Evolutionary conservation across 2,329 filamentous ascomycete species (phyloP), one percentile per base, ranked within the genome.

Genomic region (Penicillium decumbens): DNA sequence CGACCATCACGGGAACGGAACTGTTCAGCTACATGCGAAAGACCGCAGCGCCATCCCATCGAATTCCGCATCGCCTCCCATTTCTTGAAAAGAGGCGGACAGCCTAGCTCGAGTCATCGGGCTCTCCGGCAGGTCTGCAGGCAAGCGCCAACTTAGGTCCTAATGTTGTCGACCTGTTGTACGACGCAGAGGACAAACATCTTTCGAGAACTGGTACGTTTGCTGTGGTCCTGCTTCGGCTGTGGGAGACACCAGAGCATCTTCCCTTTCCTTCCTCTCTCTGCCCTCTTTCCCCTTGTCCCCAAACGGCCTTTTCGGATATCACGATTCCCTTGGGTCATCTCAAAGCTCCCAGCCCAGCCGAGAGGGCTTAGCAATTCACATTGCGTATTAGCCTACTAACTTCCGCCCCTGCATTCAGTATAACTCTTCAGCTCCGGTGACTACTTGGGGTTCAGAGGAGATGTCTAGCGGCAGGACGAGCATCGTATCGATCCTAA

Each of bases 401-500:
- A 39, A 61, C 51, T 44, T 41, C 18, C 33, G 9, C n/a, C 4
- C 15, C 33, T 46, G 33, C 45, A 27, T 41, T 38, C 51, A 57
- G 54, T 59, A 57, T 54, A 57, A 23, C 38, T 50, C 56, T 45
- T 53, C 55, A 50, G 49, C 43, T 48, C 43, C 54, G 46, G 50
- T 60, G 48, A 49, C 45, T 47, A 37, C 43, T 37, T 46, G 48
- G 41, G 51, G 50, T 41, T 13, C 41, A 28, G 51, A 55, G 45
- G 54, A 64, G 53, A 70, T 70, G 65, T 61, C 65, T 32, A 58
- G 59, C 49, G 62, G 64, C 55, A 65, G 56, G 53, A 52, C 67
- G 40, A 68, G 59, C 57, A 65, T 72, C 55, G 65, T 72, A 50
- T 75, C 73, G 27, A 75, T 75, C 55, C 55, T 75, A 51, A 75